Evolutionary conservation across 2,329 filamentous ascomycete species (phyloP).

Genomic region (Fusarium redolens): DNA sequence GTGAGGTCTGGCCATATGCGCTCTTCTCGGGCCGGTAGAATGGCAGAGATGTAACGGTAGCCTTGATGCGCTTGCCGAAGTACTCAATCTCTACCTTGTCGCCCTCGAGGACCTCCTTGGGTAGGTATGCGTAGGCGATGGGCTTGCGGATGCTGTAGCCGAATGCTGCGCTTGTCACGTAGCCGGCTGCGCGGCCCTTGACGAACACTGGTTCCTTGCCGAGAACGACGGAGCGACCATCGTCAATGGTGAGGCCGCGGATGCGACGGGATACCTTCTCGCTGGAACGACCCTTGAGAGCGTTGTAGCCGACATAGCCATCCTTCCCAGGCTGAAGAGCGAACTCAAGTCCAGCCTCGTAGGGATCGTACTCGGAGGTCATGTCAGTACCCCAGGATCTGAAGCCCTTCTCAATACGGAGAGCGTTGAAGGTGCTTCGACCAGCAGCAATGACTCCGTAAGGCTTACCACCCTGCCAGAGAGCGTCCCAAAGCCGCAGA

Average conservation of each 20-base stretch:
- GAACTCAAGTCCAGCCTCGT: constrained; percentile 66
- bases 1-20: constrained; percentile 16
- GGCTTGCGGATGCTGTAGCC: constrained; percentile 69
- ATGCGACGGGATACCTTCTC: constrained; percentile 51
- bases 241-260: constrained; percentile 65
- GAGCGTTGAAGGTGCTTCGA: constrained; percentile 66
- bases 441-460: constrained; percentile 70
- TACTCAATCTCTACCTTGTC: constrained; percentile 69
- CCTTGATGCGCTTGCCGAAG: constrained; percentile 65
- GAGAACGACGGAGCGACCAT: constrained; percentile 66
- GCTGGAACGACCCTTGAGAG: constrained; percentile 56
- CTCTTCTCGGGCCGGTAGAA: constrained; percentile 37
- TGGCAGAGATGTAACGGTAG: constrained; percentile 64
- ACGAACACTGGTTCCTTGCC: constrained; percentile 72
- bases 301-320: constrained; percentile 63
- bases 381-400: constrained; percentile 68
- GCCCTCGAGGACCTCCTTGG: constrained; percentile 58
- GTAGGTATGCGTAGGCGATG: constrained; percentile 69
- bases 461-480: constrained; percentile 65
- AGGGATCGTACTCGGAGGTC: constrained; percentile 70
- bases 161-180: constrained; percentile 71
- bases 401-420: constrained; percentile 70
- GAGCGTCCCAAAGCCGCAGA: constrained; percentile 66
- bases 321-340: constrained; percentile 61
- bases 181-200: constrained; percentile 60